A percentile compares a stretch with the other conserved stretches of the same genome.
phyloP scores from a whole-genome alignment of 192 early-diverging fungal genomes.

The Radiomyces spectabilis region DNA sequence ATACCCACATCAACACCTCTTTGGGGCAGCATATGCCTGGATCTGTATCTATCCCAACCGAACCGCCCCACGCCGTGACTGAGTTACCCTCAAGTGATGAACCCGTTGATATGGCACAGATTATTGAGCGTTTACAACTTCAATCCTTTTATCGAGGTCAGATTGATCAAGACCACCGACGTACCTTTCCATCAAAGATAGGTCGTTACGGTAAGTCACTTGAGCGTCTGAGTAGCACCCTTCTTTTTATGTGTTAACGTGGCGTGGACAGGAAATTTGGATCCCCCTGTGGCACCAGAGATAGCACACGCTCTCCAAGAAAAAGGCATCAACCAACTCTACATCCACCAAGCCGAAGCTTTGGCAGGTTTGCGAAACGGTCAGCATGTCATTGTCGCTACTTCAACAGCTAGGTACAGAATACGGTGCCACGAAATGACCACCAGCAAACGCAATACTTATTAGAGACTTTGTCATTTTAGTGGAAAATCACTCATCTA shows the following conservation, averaged over 20 bases:
- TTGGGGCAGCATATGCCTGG: neutral
- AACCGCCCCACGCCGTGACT: neutral
- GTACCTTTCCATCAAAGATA: slow-evolving; percentile 1
- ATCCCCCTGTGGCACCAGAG: slow-evolving; percentile 1
- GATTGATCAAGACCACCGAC: slow-evolving; percentile 20
- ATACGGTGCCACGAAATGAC: neutral
- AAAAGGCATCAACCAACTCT: slow-evolving; percentile 38
- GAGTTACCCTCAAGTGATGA: neutral
- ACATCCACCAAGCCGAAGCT: slow-evolving; percentile 68
- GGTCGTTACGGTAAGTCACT: neutral
- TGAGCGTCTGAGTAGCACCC: neutral
- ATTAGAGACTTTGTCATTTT: neutral
- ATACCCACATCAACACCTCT: neutral
- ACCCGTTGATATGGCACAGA: slow-evolving; percentile 1
- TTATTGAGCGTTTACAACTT: slow-evolving; percentile 21
- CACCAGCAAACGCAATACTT: neutral
- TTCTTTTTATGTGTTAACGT: neutral
- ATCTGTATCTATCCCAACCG: neutral
- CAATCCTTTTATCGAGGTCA: slow-evolving; percentile 36
- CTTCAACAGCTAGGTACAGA: slow-evolving; percentile 59
- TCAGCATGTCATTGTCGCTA: slow-evolving; percentile 56
- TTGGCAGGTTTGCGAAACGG: slow-evolving; percentile 42
- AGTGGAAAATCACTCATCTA: slow-evolving; percentile 80
- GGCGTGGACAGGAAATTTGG: slow-evolving; percentile 8
- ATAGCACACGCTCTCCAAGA: slow-evolving; percentile 4